Conservation (phyloP, 768 basidiomycete species). For the Mycena sanguinolenta region DNA sequence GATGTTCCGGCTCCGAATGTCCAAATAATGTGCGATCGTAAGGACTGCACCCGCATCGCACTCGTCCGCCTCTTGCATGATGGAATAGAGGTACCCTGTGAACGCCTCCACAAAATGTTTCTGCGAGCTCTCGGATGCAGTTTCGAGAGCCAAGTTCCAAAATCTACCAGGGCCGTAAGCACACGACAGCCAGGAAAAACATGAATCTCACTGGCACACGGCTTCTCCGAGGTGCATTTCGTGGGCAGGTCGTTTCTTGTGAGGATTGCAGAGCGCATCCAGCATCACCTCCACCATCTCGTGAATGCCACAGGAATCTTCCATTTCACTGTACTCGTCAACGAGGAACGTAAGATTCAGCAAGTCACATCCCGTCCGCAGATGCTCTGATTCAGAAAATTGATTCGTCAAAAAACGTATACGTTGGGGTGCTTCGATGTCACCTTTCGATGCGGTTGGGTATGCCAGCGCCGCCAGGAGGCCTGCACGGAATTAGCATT, state of each 20-base stretch:
- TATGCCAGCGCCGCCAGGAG: neutral
- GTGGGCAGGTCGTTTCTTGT: neutral
- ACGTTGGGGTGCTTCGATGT: neutral
- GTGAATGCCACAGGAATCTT: neutral
- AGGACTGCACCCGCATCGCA: neutral
- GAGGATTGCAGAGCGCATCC: neutral
- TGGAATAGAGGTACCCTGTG: neutral
- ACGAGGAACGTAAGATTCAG: neutral
- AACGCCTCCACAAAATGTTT: neutral
- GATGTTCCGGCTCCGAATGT: neutral
- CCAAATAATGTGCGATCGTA: neutral
- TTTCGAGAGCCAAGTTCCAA: neutral
- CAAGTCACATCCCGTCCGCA: neutral
- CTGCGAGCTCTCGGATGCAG: neutral
- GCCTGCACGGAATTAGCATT: neutral
- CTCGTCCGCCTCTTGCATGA: neutral
- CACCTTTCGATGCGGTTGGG: neutral
- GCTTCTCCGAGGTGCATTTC: neutral
- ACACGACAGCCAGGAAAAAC: neutral
- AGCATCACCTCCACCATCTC: neutral
- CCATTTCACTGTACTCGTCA: conserved; percentile 7
- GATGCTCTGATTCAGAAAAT: neutral
- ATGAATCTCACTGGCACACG: neutral
- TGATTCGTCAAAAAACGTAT: neutral
- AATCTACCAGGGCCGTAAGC: neutral